phyloP scores from a whole-genome alignment of 2,329 filamentous ascomycete species.

The Arthrinium phaeospermum region DNA sequence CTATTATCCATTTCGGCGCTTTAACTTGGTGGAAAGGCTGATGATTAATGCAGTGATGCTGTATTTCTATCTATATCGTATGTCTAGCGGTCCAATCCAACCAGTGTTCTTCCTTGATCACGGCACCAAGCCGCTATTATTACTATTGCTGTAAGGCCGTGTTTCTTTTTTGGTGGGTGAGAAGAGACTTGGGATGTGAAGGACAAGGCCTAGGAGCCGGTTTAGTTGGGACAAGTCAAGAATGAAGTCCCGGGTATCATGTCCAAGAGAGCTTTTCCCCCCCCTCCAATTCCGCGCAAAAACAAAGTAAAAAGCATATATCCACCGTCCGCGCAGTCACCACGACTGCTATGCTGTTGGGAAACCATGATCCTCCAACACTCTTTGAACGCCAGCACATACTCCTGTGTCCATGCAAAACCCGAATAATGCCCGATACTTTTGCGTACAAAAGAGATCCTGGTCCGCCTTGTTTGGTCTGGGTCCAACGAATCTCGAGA shows the following conservation, averaged over 20 bases:
- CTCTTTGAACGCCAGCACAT: constrained; percentile 2
- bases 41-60: neutral
- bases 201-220: constrained; percentile 1
- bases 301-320: constrained; percentile 10
- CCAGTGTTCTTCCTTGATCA: neutral
- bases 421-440: neutral
- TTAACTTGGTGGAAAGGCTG: neutral
- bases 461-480: neutral
- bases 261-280: constrained; percentile 15
- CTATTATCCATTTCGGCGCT: neutral
- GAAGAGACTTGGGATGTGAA: neutral
- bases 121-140: neutral
- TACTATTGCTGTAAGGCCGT: neutral
- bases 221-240: constrained; percentile 19
- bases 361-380: constrained; percentile 1
- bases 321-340: neutral
- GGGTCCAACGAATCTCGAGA: neutral
- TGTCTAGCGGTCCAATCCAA: neutral
- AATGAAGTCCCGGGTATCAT: constrained; percentile 20
- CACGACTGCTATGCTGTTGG: neutral
- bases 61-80: constrained; percentile 9
- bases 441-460: constrained; percentile 5
- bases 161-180: neutral
- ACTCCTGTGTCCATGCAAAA: constrained; percentile 12
- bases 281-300: constrained; percentile 5